A percentile compares a stretch with the other conserved stretches of the same genome.
Conservation (phyloP, 768 basidiomycete genomes). For the Tephrocybe sp. region DNA sequence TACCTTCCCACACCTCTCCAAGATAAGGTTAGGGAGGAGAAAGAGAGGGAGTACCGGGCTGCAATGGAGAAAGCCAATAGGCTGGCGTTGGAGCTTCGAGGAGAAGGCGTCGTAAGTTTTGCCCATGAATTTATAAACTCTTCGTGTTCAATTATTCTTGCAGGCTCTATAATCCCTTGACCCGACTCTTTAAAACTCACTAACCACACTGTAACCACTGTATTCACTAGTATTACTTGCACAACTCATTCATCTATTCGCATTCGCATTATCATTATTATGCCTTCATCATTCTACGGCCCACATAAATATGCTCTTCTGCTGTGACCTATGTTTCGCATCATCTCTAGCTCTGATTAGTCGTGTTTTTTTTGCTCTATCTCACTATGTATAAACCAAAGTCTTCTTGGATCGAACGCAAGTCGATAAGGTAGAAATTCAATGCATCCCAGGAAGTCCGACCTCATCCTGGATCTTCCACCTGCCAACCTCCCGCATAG, state of each 20-base stretch:
- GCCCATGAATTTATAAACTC: no score
- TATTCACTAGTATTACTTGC: no score
- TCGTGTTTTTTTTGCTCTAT: neutral
- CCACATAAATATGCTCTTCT: constrained; percentile 13
- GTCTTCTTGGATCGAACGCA: neutral
- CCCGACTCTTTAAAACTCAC: no score
- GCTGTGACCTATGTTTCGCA: neutral
- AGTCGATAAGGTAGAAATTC: no score
- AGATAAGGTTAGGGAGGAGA: constrained; percentile 23
- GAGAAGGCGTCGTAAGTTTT: neutral
- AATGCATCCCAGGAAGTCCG: constrained; percentile 60
- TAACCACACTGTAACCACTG: no score
- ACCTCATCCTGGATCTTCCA: constrained; percentile 86
- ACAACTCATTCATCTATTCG: no score
- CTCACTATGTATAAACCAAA: neutral
- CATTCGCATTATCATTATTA: no score
- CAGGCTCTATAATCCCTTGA: no score
- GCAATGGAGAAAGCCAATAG: constrained; percentile 33
- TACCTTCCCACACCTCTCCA: neutral
- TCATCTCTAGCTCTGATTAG: neutral
- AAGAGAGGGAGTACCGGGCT: constrained; percentile 28
- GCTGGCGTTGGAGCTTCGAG: constrained; percentile 28
- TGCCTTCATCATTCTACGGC: neutral
- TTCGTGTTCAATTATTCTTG: no score
- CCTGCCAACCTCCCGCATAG: constrained; percentile 87